Evolutionary conservation across 2,329 filamentous ascomycete genomes (phyloP).

Genomic region (Pseudocercospora crystallina): DNA sequence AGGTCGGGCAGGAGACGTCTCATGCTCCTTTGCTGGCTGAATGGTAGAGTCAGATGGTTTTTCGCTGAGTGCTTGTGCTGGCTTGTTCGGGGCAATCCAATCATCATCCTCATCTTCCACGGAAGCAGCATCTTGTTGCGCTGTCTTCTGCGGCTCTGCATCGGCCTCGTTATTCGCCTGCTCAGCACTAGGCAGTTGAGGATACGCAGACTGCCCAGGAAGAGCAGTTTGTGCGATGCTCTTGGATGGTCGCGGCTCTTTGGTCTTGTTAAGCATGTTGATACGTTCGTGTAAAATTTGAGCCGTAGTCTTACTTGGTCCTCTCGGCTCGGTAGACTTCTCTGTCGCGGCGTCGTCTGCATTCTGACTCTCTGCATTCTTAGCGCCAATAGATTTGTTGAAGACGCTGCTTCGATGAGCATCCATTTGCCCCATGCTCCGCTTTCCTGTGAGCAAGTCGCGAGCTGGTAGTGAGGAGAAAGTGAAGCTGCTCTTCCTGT

Average conservation of each 20-base stretch:
- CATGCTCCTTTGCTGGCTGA: constrained; percentile 9
- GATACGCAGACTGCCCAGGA: constrained; percentile 41
- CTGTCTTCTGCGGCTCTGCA: constrained; percentile 8
- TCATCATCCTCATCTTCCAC: constrained; percentile 55
- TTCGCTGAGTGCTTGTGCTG: constrained; percentile 15
- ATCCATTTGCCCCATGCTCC: constrained; percentile 79
- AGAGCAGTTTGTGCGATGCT: constrained; percentile 35
- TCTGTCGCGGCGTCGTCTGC: constrained; percentile 54
- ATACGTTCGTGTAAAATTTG: constrained; percentile 92
- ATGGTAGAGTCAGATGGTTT: constrained; percentile 14
- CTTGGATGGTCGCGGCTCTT: constrained; percentile 46
- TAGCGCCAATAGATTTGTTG: constrained; percentile 68
- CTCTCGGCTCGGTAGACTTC: constrained; percentile 43
- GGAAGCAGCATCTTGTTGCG: constrained; percentile 23
- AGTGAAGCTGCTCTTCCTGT: constrained; percentile 91
- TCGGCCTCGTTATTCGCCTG: constrained; percentile 6
- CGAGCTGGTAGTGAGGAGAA: constrained; percentile 91
- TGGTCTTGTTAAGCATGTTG: constrained; percentile 64
- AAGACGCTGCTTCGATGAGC: constrained; percentile 66
- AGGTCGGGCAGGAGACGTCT: constrained; percentile 41
- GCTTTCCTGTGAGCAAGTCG: constrained; percentile 80
- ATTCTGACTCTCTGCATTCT: constrained; percentile 59
- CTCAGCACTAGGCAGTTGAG: constrained; percentile 37
- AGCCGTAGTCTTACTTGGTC: constrained; percentile 86
- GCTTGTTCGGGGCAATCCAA: constrained; percentile 56